Percentiles rank a stretch among this genome's conserved stretches.
Conservation (phyloP, 306 rosid genomes). For the Psophocarpus tetragonolobus region DNA sequence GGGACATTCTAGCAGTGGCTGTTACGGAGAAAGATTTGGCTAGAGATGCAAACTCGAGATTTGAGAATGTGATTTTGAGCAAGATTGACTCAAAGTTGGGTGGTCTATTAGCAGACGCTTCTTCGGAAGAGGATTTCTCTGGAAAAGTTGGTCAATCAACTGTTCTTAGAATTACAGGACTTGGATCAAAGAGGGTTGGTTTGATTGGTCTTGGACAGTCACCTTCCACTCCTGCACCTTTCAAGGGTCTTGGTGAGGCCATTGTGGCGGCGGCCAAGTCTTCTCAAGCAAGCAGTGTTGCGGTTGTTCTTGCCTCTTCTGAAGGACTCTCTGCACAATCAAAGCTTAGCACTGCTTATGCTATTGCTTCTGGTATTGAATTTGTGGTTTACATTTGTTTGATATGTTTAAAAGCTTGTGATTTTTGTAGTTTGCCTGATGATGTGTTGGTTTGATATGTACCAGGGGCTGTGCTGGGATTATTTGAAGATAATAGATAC, state of each 20-base stretch:
- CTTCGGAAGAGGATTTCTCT: conserved; percentile 91
- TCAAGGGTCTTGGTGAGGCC: conserved; percentile 79
- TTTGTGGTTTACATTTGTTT: conserved; percentile 25
- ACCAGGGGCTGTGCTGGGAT: conserved; percentile 78
- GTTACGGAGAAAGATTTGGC: conserved; percentile 81
- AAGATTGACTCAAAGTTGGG: conserved; percentile 83
- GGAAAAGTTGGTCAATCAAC: conserved; percentile 88
- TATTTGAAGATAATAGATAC: conserved; percentile 82
- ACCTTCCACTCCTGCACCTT: conserved; percentile 54
- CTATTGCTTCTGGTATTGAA: conserved; percentile 79
- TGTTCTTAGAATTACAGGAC: conserved; percentile 74
- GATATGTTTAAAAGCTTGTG: conserved; percentile 2
- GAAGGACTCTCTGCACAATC: conserved; percentile 65
- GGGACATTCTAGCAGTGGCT: conserved; percentile 89
- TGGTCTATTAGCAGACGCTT: conserved; percentile 82
- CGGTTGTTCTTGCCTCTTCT: conserved; percentile 76
- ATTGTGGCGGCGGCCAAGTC: conserved; percentile 83
- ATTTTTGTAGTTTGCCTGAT: conserved; percentile 28
- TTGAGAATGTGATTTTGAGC: conserved; percentile 70
- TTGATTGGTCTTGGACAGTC: conserved; percentile 91
- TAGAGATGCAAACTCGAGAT: conserved; percentile 66
- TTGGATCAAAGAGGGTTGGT: conserved; percentile 81
- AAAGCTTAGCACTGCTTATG: conserved; percentile 69
- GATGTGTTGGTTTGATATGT: conserved; percentile 33
- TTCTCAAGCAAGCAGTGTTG: conserved; percentile 72